Percentiles rank a stretch among this genome's conserved stretches.
phyloP scores from a whole-genome alignment of 169 alveolate species.

The Amoebophrya sp. region DNA sequence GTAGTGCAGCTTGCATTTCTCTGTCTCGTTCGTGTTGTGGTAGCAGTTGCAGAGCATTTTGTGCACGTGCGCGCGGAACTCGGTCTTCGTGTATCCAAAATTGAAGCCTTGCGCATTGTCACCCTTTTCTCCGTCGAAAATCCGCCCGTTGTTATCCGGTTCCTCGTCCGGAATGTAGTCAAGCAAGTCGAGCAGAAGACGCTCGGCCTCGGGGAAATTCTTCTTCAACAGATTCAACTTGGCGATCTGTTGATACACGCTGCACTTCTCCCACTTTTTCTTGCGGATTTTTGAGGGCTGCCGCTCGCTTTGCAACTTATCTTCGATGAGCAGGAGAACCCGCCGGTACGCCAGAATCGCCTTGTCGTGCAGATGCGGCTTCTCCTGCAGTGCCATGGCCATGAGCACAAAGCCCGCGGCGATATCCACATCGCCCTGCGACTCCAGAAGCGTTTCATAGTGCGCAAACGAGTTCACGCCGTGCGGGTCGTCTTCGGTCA shows the following conservation, averaged over 20 bases:
- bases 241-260: not conserved
- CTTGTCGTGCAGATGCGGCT: not conserved
- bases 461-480: not conserved
- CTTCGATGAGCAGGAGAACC: not conserved
- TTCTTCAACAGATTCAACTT: not conserved
- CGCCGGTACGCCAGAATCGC: not conserved
- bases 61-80: not conserved
- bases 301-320: not conserved
- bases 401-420: not conserved
- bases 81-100: not conserved
- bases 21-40: not conserved
- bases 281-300: not conserved
- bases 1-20: not conserved
- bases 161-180: not conserved
- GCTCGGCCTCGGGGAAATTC: not conserved
- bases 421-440: not conserved
- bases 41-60: not conserved
- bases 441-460: not conserved
- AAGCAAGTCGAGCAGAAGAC: not conserved
- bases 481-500: not conserved
- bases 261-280: not conserved
- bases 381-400: not conserved
- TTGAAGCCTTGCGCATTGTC: not conserved
- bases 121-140: no score
- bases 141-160: no score